Base-by-base conservation (phyloP, 73 alveolate genomes). In the Loxodes magnus region DNA sequence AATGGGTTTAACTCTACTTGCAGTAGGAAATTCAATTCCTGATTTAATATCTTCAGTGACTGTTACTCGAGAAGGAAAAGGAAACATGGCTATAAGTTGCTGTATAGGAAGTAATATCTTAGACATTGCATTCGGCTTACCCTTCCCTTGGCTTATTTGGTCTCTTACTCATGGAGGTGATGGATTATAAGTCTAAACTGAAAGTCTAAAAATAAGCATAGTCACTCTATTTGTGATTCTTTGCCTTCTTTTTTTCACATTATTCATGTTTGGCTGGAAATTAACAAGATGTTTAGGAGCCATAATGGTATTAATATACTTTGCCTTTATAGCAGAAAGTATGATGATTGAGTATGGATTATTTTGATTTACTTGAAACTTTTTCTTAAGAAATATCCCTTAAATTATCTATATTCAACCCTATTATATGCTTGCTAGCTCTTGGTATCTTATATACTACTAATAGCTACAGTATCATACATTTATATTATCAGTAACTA, bases 271-370 rank as follows among this genome's bases (percentile, higher is more conserved):
- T 24, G 27, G 27, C 3, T 46, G 51, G 50, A 9, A 46, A 24
- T 3, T 46, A 21, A 25, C 59, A 10, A 9, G 39, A 9, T 9
- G 17, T 2, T 24, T 46, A 10, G 59, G 59, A 1, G 59, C 27
- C 27, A 41, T 46, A 2, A 16, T 46, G 50, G 5, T 46, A n/a
- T 46, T 46, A n/a, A 25, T 22, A n/a, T 46, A 46, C 17, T 10
- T 19, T 10, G 0, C 39, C n/a, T 46, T 46, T 46, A 2, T 46
- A 24, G n/a, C 26, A n/a, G 6, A 25, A 12, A 25, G 22, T 24
- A 25, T 46, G 39, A 20, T 46, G 39, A 14, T 46, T 24, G 59
- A 46, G 59, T 46, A n/a, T n/a, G n/a, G n/a, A n/a, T n/a, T n/a
- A n/a, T n/a, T n/a, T n/a, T n/a, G n/a, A n/a, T n/a, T n/a, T n/a